Base-by-base conservation (phyloP, 2,329 filamentous ascomycete genomes). In the Geoglossum cookeanum region DNA sequence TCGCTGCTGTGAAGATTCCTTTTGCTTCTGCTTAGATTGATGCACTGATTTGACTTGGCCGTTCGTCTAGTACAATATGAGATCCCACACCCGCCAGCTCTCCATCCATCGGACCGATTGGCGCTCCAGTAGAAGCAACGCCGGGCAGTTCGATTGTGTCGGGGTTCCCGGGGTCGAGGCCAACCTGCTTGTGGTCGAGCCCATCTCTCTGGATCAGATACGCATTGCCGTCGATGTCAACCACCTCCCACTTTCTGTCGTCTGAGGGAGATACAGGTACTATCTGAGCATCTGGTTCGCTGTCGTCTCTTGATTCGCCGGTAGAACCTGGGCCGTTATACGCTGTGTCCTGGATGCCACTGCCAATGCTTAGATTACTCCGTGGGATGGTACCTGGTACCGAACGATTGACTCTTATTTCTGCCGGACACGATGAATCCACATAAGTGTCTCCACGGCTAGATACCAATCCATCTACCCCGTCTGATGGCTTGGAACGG, bases 201-300 rank as follows among this genome's bases (percentile, higher is more conserved):
- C 37, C 49, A 9, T 37, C 49, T 35, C 49, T 53, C 22, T 37
- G 49, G 22, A 57, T 53, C 42, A 57, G 17, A 27, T 52, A 57
- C n/a, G 22, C 37, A 57, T 52, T 29, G 30, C 55, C 55, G 22
- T 51, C 47, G n/a, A 32, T 32, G 13, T 57, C 44, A 39, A 57
- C 35, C 44, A 52, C 44, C 33, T 57, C 47, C 55, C 55, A 57
- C 17, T 52, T 44, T 17, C 45, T 57, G 3, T 57, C 55, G 45
- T 57, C 55, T 22, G 42, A n/a, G 32, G 55, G 55, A 5, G 55
- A 57, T 27, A 57, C 45, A 33, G 55, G 45, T 35, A 57, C 47
- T 49, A 57, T 57, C 45, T 57, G 55, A 22, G 55, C 29, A 15
- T 57, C 55, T 3, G 17, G 42, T 8, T 48, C 55, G 33, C 49